Conservation (phyloP, 371 early-diverging fungal genomes). For the Catenaria anguillulae region DNA sequence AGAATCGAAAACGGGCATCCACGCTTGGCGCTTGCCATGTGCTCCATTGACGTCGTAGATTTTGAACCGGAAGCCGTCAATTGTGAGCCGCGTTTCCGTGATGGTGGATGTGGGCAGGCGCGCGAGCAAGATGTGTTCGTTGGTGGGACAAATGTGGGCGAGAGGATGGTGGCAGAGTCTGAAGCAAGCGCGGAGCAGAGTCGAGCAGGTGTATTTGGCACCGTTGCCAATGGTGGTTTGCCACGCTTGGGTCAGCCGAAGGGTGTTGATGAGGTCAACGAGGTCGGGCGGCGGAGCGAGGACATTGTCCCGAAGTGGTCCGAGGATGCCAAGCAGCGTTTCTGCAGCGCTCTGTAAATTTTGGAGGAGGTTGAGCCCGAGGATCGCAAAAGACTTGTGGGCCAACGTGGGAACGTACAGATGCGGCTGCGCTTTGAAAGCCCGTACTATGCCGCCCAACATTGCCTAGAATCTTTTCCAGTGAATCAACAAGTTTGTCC, state of each 20-base stretch:
- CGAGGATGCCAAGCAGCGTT: background rate
- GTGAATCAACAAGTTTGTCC: background rate
- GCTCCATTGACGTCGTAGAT: background rate
- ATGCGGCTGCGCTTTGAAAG: background rate
- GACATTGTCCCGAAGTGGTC: too few species aligned
- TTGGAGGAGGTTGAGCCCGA: background rate
- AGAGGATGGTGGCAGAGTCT: background rate
- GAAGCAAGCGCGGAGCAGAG: too few species aligned
- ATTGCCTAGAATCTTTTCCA: background rate
- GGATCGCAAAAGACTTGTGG: too few species aligned
- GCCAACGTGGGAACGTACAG: too few species aligned
- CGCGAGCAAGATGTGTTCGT: constrained; percentile 1
- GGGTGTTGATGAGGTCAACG: too few species aligned
- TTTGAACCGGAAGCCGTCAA: background rate
- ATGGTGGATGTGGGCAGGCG: background rate
- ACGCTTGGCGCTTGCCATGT: background rate
- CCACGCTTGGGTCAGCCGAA: background rate
- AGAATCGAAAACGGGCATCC: background rate
- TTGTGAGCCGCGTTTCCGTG: background rate
- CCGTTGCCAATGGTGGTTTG: background rate
- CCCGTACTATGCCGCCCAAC: background rate
- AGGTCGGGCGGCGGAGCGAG: too few species aligned
- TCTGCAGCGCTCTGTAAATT: background rate
- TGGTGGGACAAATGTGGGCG: background rate
- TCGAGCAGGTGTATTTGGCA: background rate